These are phyloP conservation scores for Starmerella bombi DNA, from an alignment of 805 yeast genomes.

Conservation along the genomic window DNA sequence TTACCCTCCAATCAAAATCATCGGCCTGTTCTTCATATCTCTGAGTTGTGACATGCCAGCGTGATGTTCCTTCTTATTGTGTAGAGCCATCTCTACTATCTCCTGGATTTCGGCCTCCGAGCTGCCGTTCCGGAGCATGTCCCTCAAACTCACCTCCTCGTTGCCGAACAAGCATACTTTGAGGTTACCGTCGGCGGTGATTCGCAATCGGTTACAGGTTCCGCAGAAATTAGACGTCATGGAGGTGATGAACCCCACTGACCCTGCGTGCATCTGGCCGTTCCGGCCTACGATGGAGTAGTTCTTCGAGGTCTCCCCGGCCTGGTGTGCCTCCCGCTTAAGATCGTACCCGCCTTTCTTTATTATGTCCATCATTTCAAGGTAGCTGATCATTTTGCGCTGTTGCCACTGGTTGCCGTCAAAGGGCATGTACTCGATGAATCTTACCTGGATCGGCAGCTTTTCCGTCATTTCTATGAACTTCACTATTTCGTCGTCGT, in stretches of 20 bases:
- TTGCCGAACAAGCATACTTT: conserved; percentile 45
- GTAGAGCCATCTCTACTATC: conserved; percentile 36
- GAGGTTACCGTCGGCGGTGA: conserved; percentile 42
- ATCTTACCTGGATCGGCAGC: conserved; percentile 36
- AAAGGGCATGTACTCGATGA: conserved; percentile 49
- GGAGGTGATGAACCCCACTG: conserved; percentile 41
- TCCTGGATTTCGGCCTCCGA: conserved; percentile 30
- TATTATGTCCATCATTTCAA: conserved; percentile 33
- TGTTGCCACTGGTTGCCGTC: conserved; percentile 42
- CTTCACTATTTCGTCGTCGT: conserved; percentile 40
- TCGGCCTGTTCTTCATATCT: conserved; percentile 38
- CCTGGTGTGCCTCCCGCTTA: conserved; percentile 12
- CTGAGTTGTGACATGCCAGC: conserved; percentile 39
- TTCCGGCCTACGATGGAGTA: conserved; percentile 29
- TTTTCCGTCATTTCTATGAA: conserved; percentile 34
- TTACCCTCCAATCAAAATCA: conserved; percentile 46
- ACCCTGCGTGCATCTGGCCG: conserved; percentile 28
- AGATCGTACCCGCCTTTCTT: conserved; percentile 11
- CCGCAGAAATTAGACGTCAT: conserved; percentile 44
- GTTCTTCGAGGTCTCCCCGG: conserved; percentile 41
- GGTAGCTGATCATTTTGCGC: conserved; percentile 34
- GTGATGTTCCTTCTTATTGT: conserved; percentile 37
- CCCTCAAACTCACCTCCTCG: conserved; percentile 37
- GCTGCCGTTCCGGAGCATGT: conserved; percentile 31
- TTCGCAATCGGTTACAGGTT: conserved; percentile 39